Evolutionary conservation across 1,284 basidiomycete genomes (phyloP).

Genomic region (Entoloma clypeatum): DNA sequence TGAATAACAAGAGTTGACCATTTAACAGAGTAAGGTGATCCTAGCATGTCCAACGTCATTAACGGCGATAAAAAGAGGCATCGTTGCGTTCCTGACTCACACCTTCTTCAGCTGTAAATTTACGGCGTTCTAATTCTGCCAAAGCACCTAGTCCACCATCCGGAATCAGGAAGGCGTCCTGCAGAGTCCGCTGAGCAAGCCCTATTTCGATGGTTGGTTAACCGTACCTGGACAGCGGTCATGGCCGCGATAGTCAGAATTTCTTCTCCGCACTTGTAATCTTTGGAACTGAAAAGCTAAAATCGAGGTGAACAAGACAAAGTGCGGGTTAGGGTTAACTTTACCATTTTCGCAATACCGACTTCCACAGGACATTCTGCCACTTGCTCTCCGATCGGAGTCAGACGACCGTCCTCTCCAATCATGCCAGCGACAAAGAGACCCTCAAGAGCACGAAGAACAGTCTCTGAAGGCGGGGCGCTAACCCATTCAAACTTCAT

Average conservation of each 20-base stretch:
- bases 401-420: slow-evolving; percentile 63
- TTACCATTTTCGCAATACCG: slow-evolving; percentile 71
- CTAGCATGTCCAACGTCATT: slow-evolving; percentile 34
- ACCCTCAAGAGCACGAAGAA: slow-evolving; percentile 79
- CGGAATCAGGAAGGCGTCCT: slow-evolving; percentile 87
- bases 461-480: slow-evolving; percentile 81
- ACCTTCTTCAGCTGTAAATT: slow-evolving; percentile 97
- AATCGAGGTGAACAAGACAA: slow-evolving; percentile 30
- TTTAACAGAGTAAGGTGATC: slow-evolving; percentile 92
- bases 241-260: slow-evolving; percentile 95
- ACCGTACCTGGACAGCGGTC: slow-evolving; percentile 82
- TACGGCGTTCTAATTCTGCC: slow-evolving; percentile 86
- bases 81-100: too few relatives aligned
- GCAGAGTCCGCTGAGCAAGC: background rate
- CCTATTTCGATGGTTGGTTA: background rate
- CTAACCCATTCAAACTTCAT: slow-evolving; percentile 95
- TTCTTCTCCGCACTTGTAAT: slow-evolving; percentile 87
- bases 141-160: slow-evolving; percentile 81
- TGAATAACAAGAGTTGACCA: slow-evolving; percentile 43
- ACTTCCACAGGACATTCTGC: slow-evolving; percentile 79
- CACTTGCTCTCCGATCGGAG: slow-evolving; percentile 63
- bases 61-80: background rate
- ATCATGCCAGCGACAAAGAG: slow-evolving; percentile 70
- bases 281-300: slow-evolving; percentile 84
- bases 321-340: slow-evolving; percentile 12